Base-by-base conservation (phyloP, 345 rosid species). In the Diplotaxis tenuifolia region DNA sequence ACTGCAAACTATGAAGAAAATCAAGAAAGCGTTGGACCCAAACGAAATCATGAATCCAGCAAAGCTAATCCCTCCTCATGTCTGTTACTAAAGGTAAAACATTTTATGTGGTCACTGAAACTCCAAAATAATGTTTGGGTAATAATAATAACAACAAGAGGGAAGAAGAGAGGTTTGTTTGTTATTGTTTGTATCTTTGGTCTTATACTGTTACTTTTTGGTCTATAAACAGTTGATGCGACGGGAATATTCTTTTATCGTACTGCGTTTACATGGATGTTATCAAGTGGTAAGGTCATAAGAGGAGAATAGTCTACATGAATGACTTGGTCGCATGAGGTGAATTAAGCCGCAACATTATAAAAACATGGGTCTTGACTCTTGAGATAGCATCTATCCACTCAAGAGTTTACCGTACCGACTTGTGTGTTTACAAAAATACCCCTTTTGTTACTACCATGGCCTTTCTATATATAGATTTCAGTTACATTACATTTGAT, bases 11-110 rank as follows among this genome's bases (percentile, higher is more conserved):
- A 91, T 94, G 98, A 94, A 87, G 78, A 84, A 70, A 80, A 89
- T 94, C 47, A 94, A 91, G 84, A 75, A 70, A 25, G 85, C 90
- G 0, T 76, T 94, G 73, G 98, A 91, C 79, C 98, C 97, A 12
- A 89, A 91, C 80, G 75, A 86, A 67, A 91, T 91, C 68, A 91
- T 94, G 96, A 94, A 94, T 73, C 98, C 97, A 9, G 98, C 96
- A 77, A 94, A 94, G 86, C 81, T 94, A 19, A 91, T 94, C 64
- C 98, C 97, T 47, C 89, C 98, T 14, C 96, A 94, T 73, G 83
- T 91, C 32, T 94, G 96, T 76, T 83, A 86, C 73, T 91, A 80
- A 76, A 29, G 47, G 47, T 12, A 4, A 36, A 10, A 38, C 14
- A n/a, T 4, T 1, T 36, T 36, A 36, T 42, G 50, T 45, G 25